These are phyloP conservation scores for Suillus cothurnatus DNA, from an alignment of 768 basidiomycete genomes.

Conservation along the genomic window DNA sequence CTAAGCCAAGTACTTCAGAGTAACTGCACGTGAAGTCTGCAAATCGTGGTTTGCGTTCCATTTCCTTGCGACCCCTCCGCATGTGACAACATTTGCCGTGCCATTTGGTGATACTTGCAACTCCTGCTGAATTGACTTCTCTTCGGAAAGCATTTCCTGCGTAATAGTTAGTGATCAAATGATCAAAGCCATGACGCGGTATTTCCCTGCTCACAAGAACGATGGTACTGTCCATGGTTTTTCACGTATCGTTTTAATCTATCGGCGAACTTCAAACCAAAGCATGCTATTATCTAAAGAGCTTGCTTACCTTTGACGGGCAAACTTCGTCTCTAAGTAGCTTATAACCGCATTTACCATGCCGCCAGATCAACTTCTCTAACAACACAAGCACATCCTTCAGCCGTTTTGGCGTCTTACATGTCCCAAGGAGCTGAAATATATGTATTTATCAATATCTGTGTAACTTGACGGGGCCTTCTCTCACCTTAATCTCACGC, in stretches of 20 bases:
- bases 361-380: slow-evolving; percentile 65
- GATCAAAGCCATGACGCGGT: not conserved
- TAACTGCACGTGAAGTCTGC: slow-evolving; percentile 72
- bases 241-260: slow-evolving; percentile 43
- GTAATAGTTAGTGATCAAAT: slow-evolving; percentile 10
- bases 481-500: slow-evolving; percentile 63
- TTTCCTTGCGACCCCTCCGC: slow-evolving; percentile 50
- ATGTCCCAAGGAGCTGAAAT: slow-evolving; percentile 41
- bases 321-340: slow-evolving; percentile 66
- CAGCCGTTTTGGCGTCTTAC: slow-evolving; percentile 77
- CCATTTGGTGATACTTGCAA: slow-evolving; percentile 52
- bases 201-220: slow-evolving; percentile 53
- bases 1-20: slow-evolving; percentile 49
- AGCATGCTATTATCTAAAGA: not conserved
- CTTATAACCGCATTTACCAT: slow-evolving; percentile 70
- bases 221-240: slow-evolving; percentile 56
- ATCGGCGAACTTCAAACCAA: not conserved
- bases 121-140: slow-evolving; percentile 53
- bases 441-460: not conserved
- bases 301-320: slow-evolving; percentile 69
- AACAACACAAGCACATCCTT: slow-evolving; percentile 54
- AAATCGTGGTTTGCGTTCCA: slow-evolving; percentile 70
- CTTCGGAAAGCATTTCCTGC: slow-evolving; percentile 74
- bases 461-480: not conserved
- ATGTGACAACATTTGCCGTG: slow-evolving; percentile 45